These are phyloP conservation scores for Aspergillus sparsus DNA, from an alignment of 495 filamentous ascomycete species.

Conservation along the genomic window DNA sequence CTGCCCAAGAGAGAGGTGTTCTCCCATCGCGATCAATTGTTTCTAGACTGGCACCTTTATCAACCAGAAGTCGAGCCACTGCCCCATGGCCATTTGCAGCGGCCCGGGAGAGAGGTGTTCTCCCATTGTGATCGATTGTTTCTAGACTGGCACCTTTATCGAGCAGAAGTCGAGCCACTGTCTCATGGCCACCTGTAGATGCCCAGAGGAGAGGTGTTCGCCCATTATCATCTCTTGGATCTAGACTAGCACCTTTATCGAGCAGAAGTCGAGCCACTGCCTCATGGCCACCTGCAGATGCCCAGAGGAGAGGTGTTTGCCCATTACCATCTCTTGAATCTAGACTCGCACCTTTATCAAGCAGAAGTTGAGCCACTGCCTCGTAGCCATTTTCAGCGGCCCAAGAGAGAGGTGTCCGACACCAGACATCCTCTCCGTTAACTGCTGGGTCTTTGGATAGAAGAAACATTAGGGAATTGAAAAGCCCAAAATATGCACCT, in stretches of 20 bases:
- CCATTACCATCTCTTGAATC: neutral
- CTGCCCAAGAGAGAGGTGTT: too few species aligned
- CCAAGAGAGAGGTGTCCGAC: neutral
- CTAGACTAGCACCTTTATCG: neutral
- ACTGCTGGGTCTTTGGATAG: too few species aligned
- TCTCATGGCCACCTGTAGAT: neutral
- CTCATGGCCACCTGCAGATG: neutral
- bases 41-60: neutral
- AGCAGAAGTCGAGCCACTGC: neutral
- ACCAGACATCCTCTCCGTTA: too few species aligned
- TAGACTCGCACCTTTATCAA: neutral
- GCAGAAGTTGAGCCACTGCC: neutral
- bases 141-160: too few species aligned
- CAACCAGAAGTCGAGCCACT: neutral
- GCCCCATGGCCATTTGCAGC: neutral
- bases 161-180: neutral
- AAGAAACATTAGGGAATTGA: too few species aligned
- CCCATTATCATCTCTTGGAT: neutral
- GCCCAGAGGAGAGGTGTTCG: neutral
- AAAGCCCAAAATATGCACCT: too few species aligned
- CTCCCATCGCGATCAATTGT: neutral
- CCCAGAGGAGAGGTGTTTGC: neutral
- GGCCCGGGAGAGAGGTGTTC: too few species aligned
- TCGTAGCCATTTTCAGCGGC: neutral
- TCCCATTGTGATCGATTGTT: too few species aligned